Percentiles rank a stretch among this genome's conserved stretches.
Evolutionary conservation across 2,329 filamentous ascomycete genomes (phyloP).

Genomic region (Botrytis squamosa): DNA sequence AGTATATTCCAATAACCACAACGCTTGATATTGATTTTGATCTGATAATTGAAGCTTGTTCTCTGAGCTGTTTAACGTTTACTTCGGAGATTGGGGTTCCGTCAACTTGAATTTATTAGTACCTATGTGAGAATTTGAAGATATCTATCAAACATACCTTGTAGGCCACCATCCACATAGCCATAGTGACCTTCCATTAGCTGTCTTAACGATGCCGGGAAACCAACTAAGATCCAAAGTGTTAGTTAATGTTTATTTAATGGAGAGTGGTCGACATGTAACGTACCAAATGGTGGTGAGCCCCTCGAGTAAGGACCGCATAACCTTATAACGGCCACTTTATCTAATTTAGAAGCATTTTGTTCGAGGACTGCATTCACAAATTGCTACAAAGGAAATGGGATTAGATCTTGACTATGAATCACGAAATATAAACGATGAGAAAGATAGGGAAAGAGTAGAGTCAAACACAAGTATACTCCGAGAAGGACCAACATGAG

Average conservation of each 20-base stretch:
- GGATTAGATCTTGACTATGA: constrained; percentile 4
- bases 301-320: constrained; percentile 49
- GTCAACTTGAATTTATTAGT: constrained; percentile 32
- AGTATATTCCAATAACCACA: constrained; percentile 57
- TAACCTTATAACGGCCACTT: constrained; percentile 53
- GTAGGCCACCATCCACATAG: constrained; percentile 47
- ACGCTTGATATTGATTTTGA: constrained; percentile 44
- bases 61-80: constrained; percentile 32
- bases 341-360: constrained; percentile 49
- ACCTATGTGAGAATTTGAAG: neutral
- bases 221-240: constrained; percentile 42
- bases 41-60: constrained; percentile 37
- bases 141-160: constrained; percentile 29
- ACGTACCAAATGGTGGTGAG: constrained; percentile 46
- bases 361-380: constrained; percentile 52
- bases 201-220: constrained; percentile 45
- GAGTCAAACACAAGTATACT: neutral
- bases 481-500: neutral
- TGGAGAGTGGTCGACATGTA: no score
- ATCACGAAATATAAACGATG: neutral
- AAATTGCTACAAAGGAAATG: constrained; percentile 42
- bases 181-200: constrained; percentile 49
- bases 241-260: neutral
- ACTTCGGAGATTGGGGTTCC: constrained; percentile 30
- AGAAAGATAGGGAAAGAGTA: neutral